Conservation (phyloP, 805 yeast genomes). For the Yarrowia porcina region DNA sequence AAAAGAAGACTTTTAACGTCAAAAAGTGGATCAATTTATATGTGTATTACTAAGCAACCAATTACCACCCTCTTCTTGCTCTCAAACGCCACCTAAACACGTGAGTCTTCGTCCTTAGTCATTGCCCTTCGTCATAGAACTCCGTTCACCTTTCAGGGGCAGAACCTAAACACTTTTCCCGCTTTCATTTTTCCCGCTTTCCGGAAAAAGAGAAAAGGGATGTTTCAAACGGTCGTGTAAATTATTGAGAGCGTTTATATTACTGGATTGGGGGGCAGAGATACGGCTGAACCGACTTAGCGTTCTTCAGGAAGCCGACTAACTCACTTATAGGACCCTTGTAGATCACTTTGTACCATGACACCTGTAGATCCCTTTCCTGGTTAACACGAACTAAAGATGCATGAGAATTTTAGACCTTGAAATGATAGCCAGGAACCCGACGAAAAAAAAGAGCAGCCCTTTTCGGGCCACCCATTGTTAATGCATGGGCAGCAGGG, state of each 20-base stretch:
- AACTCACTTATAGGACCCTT: no score
- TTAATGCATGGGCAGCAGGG: not conserved
- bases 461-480: not conserved
- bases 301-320: no score
- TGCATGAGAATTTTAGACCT: not conserved
- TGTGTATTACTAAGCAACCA: no score
- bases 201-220: conserved; percentile 8
- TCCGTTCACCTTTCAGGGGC: conserved; percentile 5
- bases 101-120: not conserved
- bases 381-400: not conserved
- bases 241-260: not conserved
- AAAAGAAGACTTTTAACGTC: no score
- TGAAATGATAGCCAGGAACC: not conserved
- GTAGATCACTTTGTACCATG: not conserved
- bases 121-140: no score
- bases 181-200: no score
- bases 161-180: conserved; percentile 5
- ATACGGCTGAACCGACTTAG: not conserved
- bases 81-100: no score
- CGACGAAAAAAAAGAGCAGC: not conserved
- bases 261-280: not conserved
- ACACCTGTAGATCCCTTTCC: no score
- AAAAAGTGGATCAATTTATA: no score
- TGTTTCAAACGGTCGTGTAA: not conserved
- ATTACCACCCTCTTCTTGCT: no score